Percentiles rank a stretch among this genome's conserved stretches.
These are phyloP conservation scores for Cryptosporidium xiaoi DNA, from an alignment of 169 alveolate species.

Conservation along the genomic window DNA sequence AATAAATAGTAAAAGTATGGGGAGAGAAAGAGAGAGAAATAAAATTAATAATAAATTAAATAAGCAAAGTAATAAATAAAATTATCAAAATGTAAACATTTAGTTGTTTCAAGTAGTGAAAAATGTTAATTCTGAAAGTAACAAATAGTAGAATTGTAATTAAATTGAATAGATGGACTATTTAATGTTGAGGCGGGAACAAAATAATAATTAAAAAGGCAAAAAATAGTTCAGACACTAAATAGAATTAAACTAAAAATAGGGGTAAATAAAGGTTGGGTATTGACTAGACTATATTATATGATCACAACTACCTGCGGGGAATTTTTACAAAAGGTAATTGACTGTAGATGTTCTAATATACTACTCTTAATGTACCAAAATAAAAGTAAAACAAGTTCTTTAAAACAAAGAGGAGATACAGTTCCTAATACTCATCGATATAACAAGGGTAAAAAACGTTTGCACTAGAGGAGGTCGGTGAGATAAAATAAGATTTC, in stretches of 20 bases:
- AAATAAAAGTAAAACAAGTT: conserved; percentile 9
- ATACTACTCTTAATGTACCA: conserved; percentile 21
- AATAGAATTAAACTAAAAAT: conserved; percentile 11
- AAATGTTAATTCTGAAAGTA: no score
- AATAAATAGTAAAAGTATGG: not conserved
- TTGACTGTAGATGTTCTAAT: conserved; percentile 18
- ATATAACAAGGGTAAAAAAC: not conserved
- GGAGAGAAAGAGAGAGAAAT: no score
- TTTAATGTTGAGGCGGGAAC: no score
- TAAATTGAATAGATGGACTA: no score
- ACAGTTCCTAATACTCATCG: not conserved
- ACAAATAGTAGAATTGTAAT: no score
- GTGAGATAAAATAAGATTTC: not conserved
- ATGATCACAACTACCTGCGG: conserved; percentile 75
- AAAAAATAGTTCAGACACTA: not conserved
- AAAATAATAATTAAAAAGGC: not conserved
- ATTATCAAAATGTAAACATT: no score
- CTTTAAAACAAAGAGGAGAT: not conserved
- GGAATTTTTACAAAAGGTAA: conserved; percentile 21
- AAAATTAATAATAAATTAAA: no score
- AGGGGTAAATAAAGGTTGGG: conserved; percentile 26
- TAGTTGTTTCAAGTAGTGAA: no score
- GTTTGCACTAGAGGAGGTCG: conserved; percentile 9
- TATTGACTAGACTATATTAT: conserved; percentile 66
- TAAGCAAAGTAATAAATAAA: no score